A percentile compares a stretch with the other conserved stretches of the same genome.
Evolutionary conservation across 1,139 yeast genomes (phyloP).

Genomic region (Tardiomyces depauwii): DNA sequence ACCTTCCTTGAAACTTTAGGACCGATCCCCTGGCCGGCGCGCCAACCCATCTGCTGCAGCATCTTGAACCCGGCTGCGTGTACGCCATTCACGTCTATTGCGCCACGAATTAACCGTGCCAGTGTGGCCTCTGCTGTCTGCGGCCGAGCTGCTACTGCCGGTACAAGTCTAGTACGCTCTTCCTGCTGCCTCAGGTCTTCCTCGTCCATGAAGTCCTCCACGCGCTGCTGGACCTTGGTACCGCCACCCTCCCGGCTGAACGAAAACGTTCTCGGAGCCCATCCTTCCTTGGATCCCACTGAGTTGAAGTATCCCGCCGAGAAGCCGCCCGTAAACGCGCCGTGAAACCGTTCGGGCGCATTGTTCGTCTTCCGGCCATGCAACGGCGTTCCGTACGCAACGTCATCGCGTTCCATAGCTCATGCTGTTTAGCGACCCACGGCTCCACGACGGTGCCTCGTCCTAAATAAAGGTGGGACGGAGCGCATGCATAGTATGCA

Average conservation of each 20-base stretch:
- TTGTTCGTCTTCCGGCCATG: neutral
- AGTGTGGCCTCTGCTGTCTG: neutral
- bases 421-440: too few relatives aligned
- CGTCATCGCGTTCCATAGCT: too few relatives aligned
- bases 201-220: slow-evolving; percentile 24
- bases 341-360: slow-evolving; percentile 19
- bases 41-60: slow-evolving; percentile 18
- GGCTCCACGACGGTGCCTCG: too few relatives aligned
- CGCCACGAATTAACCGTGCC: neutral
- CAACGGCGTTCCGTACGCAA: too few relatives aligned
- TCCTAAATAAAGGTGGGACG: too few relatives aligned
- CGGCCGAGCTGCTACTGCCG: slow-evolving; percentile 3
- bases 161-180: slow-evolving; percentile 6
- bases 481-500: too few relatives aligned
- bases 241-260: slow-evolving; percentile 12
- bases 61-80: slow-evolving; percentile 3
- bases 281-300: slow-evolving; percentile 26
- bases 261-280: slow-evolving; percentile 21
- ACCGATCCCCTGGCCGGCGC: slow-evolving; percentile 19
- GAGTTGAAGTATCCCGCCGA: slow-evolving; percentile 26
- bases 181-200: slow-evolving; percentile 22
- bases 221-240: slow-evolving; percentile 5
- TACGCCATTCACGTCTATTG: neutral
- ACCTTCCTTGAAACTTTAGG: slow-evolving; percentile 6
- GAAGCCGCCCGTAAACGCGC: slow-evolving; percentile 27